These are phyloP conservation scores for Actinomucor elegans DNA, from an alignment of 371 early-diverging fungal genomes.

Conservation along the genomic window DNA sequence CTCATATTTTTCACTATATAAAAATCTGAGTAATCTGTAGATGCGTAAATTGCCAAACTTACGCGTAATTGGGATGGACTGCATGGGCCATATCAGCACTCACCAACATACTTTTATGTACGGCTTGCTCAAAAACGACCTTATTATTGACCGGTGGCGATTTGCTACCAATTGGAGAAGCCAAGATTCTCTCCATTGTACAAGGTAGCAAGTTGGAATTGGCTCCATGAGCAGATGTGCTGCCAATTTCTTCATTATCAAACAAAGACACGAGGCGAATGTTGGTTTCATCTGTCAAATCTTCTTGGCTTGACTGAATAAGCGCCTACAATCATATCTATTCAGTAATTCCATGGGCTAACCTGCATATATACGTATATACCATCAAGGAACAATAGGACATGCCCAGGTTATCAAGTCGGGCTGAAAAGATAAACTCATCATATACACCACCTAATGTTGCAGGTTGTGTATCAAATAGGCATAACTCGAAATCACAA, in stretches of 20 bases:
- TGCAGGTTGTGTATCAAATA: constrained; percentile 80
- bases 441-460: constrained; percentile 81
- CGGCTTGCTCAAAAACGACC: constrained; percentile 74
- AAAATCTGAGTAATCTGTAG: too few relatives aligned
- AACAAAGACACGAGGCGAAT: constrained; percentile 87
- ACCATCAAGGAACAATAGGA: constrained; percentile 5
- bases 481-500: constrained; percentile 92
- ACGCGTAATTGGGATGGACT: constrained; percentile 86
- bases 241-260: constrained; percentile 97
- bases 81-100: constrained; percentile 95
- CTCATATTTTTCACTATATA: constrained; percentile 86
- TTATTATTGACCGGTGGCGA: constrained; percentile 14
- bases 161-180: constrained; percentile 26
- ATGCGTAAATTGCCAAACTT: too few relatives aligned
- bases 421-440: constrained; percentile 90
- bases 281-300: constrained; percentile 56
- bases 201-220: constrained; percentile 81
- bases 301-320: constrained; percentile 45
- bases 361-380: too few relatives aligned
- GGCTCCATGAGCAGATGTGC: constrained; percentile 89
- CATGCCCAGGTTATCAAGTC: constrained; percentile 94
- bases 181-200: constrained; percentile 59
- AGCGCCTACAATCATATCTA: constrained; percentile 45
- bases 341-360: too few relatives aligned
- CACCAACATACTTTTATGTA: constrained; percentile 82